Conservation (phyloP, 164 flowering plant genomes). For the Aristolochia fimbriata region DNA sequence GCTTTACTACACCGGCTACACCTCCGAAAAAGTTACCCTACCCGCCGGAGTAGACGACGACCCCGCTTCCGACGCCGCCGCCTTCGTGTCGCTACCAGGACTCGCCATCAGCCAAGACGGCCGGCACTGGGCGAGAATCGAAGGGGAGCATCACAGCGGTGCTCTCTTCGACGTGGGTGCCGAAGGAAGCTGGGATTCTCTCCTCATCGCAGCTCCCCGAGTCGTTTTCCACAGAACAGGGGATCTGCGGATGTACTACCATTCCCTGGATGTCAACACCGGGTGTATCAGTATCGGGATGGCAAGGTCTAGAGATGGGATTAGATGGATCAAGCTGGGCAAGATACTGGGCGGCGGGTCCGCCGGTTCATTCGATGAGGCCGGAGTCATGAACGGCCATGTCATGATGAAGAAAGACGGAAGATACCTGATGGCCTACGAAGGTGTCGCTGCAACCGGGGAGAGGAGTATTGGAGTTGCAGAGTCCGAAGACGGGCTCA, state of each 20-base stretch:
- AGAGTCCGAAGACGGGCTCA: constrained; percentile 62
- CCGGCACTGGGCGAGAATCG: constrained; percentile 83
- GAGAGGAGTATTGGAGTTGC: constrained; percentile 62
- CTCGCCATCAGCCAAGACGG: constrained; percentile 83
- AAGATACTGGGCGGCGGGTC: constrained; percentile 52
- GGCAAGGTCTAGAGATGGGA: constrained; percentile 84
- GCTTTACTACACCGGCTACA: constrained; percentile 78
- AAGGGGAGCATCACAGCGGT: constrained; percentile 86
- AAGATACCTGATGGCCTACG: constrained; percentile 76
- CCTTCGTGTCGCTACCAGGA: constrained; percentile 55
- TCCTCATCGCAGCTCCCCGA: constrained; percentile 42
- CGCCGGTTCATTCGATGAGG: constrained; percentile 48
- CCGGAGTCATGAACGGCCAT: constrained; percentile 42
- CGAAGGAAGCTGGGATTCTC: constrained; percentile 60
- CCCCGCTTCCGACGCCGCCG: not conserved
- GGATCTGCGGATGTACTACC: constrained; percentile 84
- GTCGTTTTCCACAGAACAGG: constrained; percentile 53
- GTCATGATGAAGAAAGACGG: constrained; percentile 47
- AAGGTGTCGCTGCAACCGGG: constrained; percentile 59
- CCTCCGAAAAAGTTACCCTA: constrained; percentile 30
- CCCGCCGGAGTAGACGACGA: not conserved
- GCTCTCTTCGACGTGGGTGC: constrained; percentile 64
- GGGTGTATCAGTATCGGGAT: constrained; percentile 44
- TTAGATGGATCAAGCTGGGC: constrained; percentile 81
- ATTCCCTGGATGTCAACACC: constrained; percentile 47